Percentiles rank a stretch among this genome's conserved stretches.
Conservation (phyloP, 805 yeast genomes). For the Kazachstania bromeliacearum region DNA sequence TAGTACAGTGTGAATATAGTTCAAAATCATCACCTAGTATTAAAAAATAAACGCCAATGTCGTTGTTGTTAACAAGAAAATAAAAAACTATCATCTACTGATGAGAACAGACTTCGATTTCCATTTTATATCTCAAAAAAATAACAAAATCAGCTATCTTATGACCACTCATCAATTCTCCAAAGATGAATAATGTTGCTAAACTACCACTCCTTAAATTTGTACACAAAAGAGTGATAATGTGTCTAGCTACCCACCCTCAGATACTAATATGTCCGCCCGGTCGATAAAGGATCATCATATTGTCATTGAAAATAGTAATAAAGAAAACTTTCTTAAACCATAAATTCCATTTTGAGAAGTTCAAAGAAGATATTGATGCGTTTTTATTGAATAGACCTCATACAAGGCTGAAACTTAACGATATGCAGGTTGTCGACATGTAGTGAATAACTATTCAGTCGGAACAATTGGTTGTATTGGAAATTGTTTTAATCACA, state of each 20-base stretch:
- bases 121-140: too few species aligned
- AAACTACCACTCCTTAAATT: conserved; percentile 25
- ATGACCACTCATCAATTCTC: conserved; percentile 35
- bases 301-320: conserved; percentile 5
- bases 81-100: too few species aligned
- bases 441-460: conserved; percentile 30
- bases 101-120: too few species aligned
- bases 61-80: background rate
- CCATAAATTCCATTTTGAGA: too few species aligned
- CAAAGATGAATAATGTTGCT: conserved; percentile 13
- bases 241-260: conserved; percentile 13
- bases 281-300: conserved; percentile 38
- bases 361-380: background rate
- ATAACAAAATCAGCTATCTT: conserved; percentile 30
- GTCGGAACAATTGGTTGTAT: conserved; percentile 36
- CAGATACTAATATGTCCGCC: conserved; percentile 39
- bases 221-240: conserved; percentile 29
- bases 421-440: conserved; percentile 38
- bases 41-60: background rate
- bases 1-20: conserved; percentile 34
- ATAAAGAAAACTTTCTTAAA: too few species aligned
- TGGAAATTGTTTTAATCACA: background rate
- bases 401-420: conserved; percentile 44
- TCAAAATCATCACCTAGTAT: conserved; percentile 13
- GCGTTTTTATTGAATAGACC: conserved; percentile 6